phyloP scores from a whole-genome alignment of 169 alveolate species.

The Cryptosporidium parvum region DNA sequence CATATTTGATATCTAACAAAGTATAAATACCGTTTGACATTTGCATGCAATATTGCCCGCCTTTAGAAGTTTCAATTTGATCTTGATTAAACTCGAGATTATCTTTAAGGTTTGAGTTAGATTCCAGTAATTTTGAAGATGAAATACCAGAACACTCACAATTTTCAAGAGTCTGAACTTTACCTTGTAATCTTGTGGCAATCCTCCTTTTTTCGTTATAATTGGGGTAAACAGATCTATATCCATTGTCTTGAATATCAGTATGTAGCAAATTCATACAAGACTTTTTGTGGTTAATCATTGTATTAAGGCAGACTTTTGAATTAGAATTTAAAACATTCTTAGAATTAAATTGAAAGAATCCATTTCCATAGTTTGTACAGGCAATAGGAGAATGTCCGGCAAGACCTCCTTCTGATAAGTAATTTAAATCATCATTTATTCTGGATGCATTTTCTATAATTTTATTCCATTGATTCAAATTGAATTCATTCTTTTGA shows the following conservation, averaged over 20 bases:
- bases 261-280: constrained; percentile 22
- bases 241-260: constrained; percentile 34
- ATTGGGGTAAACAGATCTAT: background rate
- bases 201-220: constrained; percentile 9
- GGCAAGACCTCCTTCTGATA: constrained; percentile 61
- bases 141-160: background rate
- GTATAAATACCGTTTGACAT: constrained; percentile 45
- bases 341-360: constrained; percentile 30
- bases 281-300: constrained; percentile 32
- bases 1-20: constrained; percentile 45
- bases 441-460: constrained; percentile 46
- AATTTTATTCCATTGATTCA: background rate
- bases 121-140: background rate
- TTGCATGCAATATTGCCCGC: background rate
- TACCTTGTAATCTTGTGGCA: constrained; percentile 66
- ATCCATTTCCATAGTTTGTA: constrained; percentile 42
- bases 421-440: constrained; percentile 54
- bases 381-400: constrained; percentile 35
- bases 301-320: background rate
- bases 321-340: background rate
- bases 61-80: background rate
- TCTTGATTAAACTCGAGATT: background rate
- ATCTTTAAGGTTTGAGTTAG: background rate
- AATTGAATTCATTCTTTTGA: background rate
- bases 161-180: background rate